phyloP scores from a whole-genome alignment of 352 stramenopile genomes.

The Phytophthora hibernalis region DNA sequence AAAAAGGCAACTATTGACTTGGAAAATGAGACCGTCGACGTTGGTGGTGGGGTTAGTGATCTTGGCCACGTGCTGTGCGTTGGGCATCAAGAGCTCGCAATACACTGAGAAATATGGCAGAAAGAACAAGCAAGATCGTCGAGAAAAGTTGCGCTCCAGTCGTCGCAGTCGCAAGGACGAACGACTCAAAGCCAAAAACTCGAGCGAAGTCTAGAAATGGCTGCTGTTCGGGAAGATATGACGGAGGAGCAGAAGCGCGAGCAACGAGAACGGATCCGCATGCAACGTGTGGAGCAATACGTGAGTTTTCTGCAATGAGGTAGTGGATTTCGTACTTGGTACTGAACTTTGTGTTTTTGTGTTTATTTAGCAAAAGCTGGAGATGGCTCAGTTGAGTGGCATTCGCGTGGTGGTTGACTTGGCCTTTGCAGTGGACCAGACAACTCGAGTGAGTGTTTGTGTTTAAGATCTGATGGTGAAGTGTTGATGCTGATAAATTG shows the following conservation, averaged over 20 bases:
- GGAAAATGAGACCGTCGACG: conserved; percentile 20
- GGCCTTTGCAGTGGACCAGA: conserved; percentile 58
- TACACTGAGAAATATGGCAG: background rate
- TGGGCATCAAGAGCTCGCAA: conserved; percentile 1
- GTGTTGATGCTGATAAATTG: background rate
- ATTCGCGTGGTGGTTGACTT: conserved; percentile 77
- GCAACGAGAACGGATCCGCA: conserved; percentile 62
- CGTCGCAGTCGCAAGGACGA: conserved; percentile 47
- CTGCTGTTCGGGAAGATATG: conserved; percentile 27
- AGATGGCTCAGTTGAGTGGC: conserved; percentile 43
- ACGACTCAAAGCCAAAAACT: conserved; percentile 29
- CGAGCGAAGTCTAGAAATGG: conserved; percentile 15
- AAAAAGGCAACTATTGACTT: conserved; percentile 6
- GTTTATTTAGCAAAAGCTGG: conserved; percentile 75
- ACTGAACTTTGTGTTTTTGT: conserved; percentile 3
- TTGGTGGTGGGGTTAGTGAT: conserved; percentile 8
- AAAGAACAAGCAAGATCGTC: conserved; percentile 22
- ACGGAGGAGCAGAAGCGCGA: conserved; percentile 57
- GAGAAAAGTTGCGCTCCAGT: conserved; percentile 25
- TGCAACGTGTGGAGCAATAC: conserved; percentile 83
- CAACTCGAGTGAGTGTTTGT: conserved; percentile 40
- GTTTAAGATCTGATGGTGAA: background rate
- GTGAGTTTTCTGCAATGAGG: conserved; percentile 37
- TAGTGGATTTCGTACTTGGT: background rate
- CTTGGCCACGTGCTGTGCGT: conserved; percentile 4